These are phyloP conservation scores for Zasmidium angulare DNA, from an alignment of 2,329 filamentous ascomycete genomes.

Conservation along the genomic window DNA sequence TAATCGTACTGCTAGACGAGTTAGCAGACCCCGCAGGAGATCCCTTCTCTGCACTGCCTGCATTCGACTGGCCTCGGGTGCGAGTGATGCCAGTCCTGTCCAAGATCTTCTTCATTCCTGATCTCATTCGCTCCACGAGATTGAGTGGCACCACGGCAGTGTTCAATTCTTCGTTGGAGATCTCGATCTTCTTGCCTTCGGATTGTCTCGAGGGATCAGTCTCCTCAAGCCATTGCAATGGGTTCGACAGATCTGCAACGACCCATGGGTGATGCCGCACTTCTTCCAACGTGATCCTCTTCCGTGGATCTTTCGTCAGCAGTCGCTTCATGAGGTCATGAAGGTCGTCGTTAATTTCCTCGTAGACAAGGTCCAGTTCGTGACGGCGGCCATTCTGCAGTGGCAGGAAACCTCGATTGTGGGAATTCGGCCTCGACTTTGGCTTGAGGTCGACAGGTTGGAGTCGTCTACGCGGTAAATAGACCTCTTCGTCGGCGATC, in stretches of 20 bases:
- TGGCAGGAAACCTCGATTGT: constrained; percentile 45
- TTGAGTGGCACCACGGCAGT: constrained; percentile 86
- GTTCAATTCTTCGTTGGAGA: constrained; percentile 87
- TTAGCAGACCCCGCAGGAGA: constrained; percentile 54
- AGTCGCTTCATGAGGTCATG: constrained; percentile 76
- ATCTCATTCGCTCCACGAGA: constrained; percentile 80
- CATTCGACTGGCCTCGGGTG: constrained; percentile 53
- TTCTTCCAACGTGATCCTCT: constrained; percentile 84
- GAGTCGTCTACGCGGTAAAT: constrained; percentile 80
- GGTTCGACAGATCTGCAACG: constrained; percentile 71
- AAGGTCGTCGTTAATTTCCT: constrained; percentile 78
- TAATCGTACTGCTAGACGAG: constrained; percentile 56
- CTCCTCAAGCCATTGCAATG: constrained; percentile 83
- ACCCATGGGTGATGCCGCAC: constrained; percentile 96
- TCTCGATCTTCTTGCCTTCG: constrained; percentile 82
- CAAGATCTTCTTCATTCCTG: constrained; percentile 51
- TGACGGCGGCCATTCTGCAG: constrained; percentile 66
- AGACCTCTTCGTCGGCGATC: constrained; percentile 89
- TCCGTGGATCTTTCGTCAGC: constrained; percentile 83
- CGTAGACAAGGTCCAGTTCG: constrained; percentile 78
- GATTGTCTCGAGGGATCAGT: constrained; percentile 80
- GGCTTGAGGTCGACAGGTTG: constrained; percentile 61
- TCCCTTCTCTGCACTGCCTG: constrained; percentile 55
- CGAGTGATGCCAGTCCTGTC: constrained; percentile 15
- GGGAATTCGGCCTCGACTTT: constrained; percentile 46